These are phyloP conservation scores for Lactarius sanguifluus DNA, from an alignment of 768 basidiomycete genomes.

Conservation along the genomic window DNA sequence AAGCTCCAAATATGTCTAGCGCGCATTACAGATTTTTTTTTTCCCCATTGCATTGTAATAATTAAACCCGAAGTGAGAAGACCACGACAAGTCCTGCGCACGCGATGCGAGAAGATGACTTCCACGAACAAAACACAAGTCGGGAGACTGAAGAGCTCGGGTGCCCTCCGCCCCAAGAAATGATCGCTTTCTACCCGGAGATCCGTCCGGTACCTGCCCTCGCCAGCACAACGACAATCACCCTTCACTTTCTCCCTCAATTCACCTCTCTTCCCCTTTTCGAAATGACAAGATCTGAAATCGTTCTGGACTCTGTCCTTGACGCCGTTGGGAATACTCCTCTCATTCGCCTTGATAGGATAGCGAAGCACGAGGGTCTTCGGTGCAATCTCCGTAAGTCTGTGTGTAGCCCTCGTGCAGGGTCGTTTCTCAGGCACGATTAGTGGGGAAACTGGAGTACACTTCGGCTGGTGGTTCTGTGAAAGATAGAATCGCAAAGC, in stretches of 20 bases:
- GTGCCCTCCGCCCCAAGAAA: not conserved
- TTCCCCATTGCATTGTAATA: not conserved
- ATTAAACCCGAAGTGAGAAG: not conserved
- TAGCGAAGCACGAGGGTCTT: conserved; percentile 70
- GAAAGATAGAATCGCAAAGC: conserved; percentile 94
- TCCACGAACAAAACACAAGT: not conserved
- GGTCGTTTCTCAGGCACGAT: not conserved
- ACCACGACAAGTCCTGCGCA: not conserved
- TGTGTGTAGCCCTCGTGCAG: not conserved
- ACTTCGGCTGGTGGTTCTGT: conserved; percentile 90
- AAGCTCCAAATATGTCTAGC: not conserved
- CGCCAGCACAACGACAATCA: not conserved
- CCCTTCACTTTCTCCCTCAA: not conserved
- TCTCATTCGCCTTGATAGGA: conserved; percentile 78
- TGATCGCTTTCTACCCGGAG: not conserved
- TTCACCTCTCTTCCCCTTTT: not conserved
- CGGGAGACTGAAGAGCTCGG: not conserved
- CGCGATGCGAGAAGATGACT: not conserved
- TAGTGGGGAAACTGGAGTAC: conserved; percentile 90
- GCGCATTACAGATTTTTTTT: not conserved
- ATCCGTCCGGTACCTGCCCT: not conserved
- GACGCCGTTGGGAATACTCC: conserved; percentile 91
- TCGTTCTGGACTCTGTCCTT: conserved; percentile 72
- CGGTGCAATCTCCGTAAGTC: conserved; percentile 87
- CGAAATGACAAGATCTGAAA: conserved; percentile 47